Conservation (phyloP, 495 filamentous ascomycete genomes). For the Gamarada debralockiae region DNA sequence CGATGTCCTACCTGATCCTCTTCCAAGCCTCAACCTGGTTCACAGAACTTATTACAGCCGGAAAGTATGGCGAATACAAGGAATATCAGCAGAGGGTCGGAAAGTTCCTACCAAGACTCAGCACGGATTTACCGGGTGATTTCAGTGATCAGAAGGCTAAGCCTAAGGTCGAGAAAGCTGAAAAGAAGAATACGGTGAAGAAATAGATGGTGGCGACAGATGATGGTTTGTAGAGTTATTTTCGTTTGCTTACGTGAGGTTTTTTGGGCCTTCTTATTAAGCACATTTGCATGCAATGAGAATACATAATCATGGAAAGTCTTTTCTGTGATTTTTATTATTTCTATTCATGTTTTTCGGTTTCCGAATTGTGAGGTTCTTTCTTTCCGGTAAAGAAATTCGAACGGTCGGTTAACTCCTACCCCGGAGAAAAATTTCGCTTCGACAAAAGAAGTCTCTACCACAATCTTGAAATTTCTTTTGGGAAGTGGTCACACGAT, state of each 20-base stretch:
- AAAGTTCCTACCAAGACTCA: constrained; percentile 69
- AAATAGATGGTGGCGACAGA: not conserved
- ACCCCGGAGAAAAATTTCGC: no score
- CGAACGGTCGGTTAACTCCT: no score
- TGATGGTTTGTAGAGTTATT: not conserved
- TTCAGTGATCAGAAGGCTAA: constrained; percentile 30
- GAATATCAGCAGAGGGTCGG: constrained; percentile 81
- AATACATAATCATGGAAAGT: not conserved
- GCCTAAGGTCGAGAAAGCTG: constrained; percentile 17
- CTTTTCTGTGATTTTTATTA: no score
- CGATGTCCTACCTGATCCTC: constrained; percentile 63
- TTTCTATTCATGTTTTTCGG: no score
- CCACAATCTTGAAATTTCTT: no score
- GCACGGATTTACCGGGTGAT: constrained; percentile 36
- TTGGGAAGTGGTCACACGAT: no score
- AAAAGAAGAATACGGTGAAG: constrained; percentile 2
- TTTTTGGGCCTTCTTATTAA: no score
- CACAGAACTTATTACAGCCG: constrained; percentile 73
- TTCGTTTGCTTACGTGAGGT: no score
- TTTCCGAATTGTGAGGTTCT: no score
- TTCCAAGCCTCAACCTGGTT: constrained; percentile 88
- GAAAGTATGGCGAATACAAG: constrained; percentile 86
- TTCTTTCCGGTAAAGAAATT: no score
- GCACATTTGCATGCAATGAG: not conserved
- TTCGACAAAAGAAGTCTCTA: no score